Conservation (phyloP, 371 early-diverging fungal species). For the Syncephalastrum monosporum region DNA sequence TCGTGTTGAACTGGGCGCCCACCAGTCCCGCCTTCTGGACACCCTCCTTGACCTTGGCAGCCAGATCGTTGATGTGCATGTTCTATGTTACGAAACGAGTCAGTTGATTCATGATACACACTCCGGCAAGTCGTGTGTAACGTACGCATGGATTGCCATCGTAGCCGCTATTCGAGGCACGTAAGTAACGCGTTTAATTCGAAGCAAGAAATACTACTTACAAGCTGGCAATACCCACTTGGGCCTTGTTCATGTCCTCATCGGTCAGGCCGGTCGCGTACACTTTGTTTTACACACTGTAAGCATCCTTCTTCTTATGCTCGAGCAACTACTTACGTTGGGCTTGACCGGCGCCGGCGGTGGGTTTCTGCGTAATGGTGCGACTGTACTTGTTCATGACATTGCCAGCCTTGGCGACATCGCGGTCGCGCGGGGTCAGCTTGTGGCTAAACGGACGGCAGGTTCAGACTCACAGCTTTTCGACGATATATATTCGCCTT, state of each 20-base stretch:
- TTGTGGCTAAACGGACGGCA: constrained; percentile 24
- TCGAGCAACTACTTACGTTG: constrained; percentile 68
- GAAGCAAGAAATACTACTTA: constrained; percentile 39
- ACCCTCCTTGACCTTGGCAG: constrained; percentile 87
- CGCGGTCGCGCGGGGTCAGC: constrained; percentile 32
- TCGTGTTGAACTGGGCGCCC: constrained; percentile 95
- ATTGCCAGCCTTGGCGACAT: constrained; percentile 15
- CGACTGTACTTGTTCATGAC: constrained; percentile 76
- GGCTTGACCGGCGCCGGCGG: constrained; percentile 95
- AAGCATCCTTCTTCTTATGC: constrained; percentile 72
- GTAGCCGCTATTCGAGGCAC: constrained; percentile 70
- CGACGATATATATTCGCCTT: too few relatives aligned
- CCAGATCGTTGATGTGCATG: constrained; percentile 94
- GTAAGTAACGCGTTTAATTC: constrained; percentile 12
- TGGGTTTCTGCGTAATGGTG: constrained; percentile 84
- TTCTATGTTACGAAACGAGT: constrained; percentile 39
- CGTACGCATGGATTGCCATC: constrained; percentile 94
- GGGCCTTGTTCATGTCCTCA: constrained; percentile 80
- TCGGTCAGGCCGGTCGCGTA: constrained; percentile 89
- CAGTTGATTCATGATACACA: too few relatives aligned
- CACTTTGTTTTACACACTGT: constrained; percentile 46
- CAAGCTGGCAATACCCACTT: constrained; percentile 94
- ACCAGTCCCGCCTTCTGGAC: constrained; percentile 86
- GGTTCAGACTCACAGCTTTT: too few relatives aligned
- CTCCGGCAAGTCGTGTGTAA: too few relatives aligned